Percentiles rank a stretch among this genome's conserved stretches.
phyloP scores from a whole-genome alignment of 169 alveolate species.

The Theileria orientalis region DNA sequence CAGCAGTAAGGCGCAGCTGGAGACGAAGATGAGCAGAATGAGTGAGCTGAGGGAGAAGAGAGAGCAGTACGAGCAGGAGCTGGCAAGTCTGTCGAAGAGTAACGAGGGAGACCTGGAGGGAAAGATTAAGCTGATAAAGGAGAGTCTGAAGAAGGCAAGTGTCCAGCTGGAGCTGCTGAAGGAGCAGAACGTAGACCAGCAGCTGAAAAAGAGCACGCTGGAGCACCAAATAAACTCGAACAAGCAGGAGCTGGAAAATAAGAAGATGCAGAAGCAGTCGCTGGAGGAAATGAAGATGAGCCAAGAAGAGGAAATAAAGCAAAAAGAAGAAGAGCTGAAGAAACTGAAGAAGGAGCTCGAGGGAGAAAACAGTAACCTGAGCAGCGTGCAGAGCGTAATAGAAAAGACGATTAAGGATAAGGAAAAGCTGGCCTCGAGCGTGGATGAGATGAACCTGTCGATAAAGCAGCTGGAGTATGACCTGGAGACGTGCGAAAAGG shows the following conservation, averaged over 20 bases:
- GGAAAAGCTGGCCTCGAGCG: slow-evolving; percentile 64
- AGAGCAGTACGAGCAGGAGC: slow-evolving; percentile 56
- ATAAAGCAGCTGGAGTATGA: slow-evolving; percentile 67
- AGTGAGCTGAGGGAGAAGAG: slow-evolving; percentile 47
- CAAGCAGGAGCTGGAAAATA: slow-evolving; percentile 59
- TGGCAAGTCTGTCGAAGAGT: slow-evolving; percentile 59
- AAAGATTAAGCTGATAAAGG: slow-evolving; percentile 61
- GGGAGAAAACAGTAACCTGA: slow-evolving; percentile 57
- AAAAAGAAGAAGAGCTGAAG: slow-evolving; percentile 36
- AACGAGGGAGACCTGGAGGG: slow-evolving; percentile 62
- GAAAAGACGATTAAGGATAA: slow-evolving; percentile 49
- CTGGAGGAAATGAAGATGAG: slow-evolving; percentile 46
- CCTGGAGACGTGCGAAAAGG: slow-evolving; percentile 60
- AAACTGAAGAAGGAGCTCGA: slow-evolving; percentile 48
- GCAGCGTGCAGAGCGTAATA: slow-evolving; percentile 59
- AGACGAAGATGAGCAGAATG: slow-evolving; percentile 34
- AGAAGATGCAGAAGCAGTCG: slow-evolving; percentile 46
- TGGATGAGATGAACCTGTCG: slow-evolving; percentile 60
- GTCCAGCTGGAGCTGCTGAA: slow-evolving; percentile 36
- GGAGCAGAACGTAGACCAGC: slow-evolving; percentile 62
- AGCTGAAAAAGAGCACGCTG: slow-evolving; percentile 59
- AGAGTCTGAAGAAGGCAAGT: slow-evolving; percentile 57
- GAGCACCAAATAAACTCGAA: slow-evolving; percentile 63
- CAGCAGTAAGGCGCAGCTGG: slow-evolving; percentile 36
- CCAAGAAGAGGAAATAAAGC: slow-evolving; percentile 32